These are phyloP conservation scores for Cyanidiococcus yangmingshanensis DNA, from an alignment of 23 red algal genomes.

Conservation along the genomic window DNA sequence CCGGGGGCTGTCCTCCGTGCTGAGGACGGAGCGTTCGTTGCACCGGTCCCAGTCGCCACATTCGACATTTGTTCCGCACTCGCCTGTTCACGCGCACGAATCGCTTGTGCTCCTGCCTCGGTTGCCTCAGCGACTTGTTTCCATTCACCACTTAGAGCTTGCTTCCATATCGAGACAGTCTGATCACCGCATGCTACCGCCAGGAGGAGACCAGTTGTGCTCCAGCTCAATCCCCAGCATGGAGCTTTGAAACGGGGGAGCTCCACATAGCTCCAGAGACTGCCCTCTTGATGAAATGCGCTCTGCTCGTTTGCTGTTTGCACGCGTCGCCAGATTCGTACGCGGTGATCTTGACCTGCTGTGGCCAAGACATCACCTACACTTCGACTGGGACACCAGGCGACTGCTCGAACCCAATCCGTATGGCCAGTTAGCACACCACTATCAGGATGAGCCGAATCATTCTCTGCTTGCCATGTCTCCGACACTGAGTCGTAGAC, in stretches of 20 bases:
- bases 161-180: constrained; percentile 80
- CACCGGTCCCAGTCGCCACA: not conserved
- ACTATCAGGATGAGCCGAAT: constrained; percentile 22
- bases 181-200: constrained; percentile 79
- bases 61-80: not conserved
- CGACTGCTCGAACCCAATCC: constrained; percentile 87
- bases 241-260: constrained; percentile 53
- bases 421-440: constrained; percentile 57
- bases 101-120: constrained; percentile 8
- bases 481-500: not conserved
- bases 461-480: not conserved
- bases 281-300: constrained; percentile 19
- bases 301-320: not conserved
- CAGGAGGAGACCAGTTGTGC: constrained; percentile 56
- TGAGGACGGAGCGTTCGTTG: not conserved
- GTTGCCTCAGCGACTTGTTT: constrained; percentile 19
- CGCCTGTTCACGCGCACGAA: not conserved
- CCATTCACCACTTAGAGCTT: constrained; percentile 31
- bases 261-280: constrained; percentile 54
- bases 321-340: constrained; percentile 80
- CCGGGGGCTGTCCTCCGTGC: not conserved
- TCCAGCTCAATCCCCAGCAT: constrained; percentile 93
- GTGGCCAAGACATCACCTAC: constrained; percentile 43
- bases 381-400: constrained; percentile 79
- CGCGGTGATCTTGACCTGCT: constrained; percentile 71